phyloP scores from a whole-genome alignment of 768 basidiomycete species.

The Xerocomellus intermedius region DNA sequence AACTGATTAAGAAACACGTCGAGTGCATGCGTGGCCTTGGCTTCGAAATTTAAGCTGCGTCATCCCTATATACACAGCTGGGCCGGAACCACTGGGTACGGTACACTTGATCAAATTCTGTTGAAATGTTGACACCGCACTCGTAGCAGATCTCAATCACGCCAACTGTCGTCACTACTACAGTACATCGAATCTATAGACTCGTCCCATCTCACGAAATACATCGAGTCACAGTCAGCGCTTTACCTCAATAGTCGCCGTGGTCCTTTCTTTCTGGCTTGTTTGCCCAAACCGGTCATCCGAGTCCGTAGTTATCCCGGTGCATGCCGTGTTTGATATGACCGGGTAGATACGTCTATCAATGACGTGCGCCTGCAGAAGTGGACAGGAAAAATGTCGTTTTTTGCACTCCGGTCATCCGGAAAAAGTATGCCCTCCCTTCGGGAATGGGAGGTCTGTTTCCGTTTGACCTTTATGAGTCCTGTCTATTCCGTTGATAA shows the following conservation, averaged over 20 bases:
- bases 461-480: too few relatives aligned
- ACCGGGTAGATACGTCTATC: too few relatives aligned
- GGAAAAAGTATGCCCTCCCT: too few relatives aligned
- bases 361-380: too few relatives aligned
- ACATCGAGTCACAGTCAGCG: neutral
- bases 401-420: too few relatives aligned
- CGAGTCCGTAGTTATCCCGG: too few relatives aligned
- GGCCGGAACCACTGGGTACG: neutral
- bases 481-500: too few relatives aligned
- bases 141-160: neutral
- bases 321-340: too few relatives aligned
- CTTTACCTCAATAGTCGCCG: neutral
- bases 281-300: too few relatives aligned
- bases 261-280: too few relatives aligned
- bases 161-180: neutral
- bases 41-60: conserved; percentile 63
- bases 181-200: neutral
- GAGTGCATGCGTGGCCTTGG: conserved; percentile 91
- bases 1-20: conserved; percentile 75
- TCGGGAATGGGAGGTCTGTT: too few relatives aligned
- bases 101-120: neutral
- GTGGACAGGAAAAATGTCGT: too few relatives aligned
- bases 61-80: neutral
- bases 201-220: conserved; percentile 9
- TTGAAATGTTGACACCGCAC: conserved; percentile 1